Percentiles rank a stretch among this genome's conserved stretches.
These are phyloP conservation scores for Polyporus tsugae DNA, from an alignment of 1,284 basidiomycete genomes.

Conservation along the genomic window DNA sequence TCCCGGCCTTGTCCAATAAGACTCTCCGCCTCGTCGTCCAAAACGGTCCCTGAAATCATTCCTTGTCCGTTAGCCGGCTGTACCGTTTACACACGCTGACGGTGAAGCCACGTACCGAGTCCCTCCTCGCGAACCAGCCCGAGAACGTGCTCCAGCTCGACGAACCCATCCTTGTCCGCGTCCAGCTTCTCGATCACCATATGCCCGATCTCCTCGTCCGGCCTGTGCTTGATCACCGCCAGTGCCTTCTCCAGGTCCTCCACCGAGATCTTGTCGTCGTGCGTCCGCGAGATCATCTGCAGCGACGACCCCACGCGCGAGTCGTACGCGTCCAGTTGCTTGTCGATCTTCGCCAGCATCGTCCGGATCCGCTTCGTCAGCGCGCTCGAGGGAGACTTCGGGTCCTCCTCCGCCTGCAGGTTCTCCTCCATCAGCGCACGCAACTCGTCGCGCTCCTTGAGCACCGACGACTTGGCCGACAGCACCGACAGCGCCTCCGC, in stretches of 20 bases:
- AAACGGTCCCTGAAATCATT: slow-evolving; percentile 61
- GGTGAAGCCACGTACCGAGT: slow-evolving; percentile 57
- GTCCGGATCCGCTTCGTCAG: slow-evolving; percentile 94
- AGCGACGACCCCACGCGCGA: slow-evolving; percentile 89
- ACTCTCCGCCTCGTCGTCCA: slow-evolving; percentile 78
- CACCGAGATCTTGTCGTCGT: slow-evolving; percentile 92
- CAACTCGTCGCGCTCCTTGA: slow-evolving; percentile 95
- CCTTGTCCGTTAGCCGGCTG: slow-evolving; percentile 1
- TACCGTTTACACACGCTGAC: background rate
- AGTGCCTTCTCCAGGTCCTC: slow-evolving; percentile 92
- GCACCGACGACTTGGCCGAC: slow-evolving; percentile 95
- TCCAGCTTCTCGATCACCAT: slow-evolving; percentile 94
- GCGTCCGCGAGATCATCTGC: slow-evolving; percentile 94
- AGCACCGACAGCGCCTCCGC: slow-evolving; percentile 92
- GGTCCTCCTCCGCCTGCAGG: slow-evolving; percentile 87
- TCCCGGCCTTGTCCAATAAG: slow-evolving; percentile 80
- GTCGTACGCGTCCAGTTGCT: slow-evolving; percentile 94
- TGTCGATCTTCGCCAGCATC: slow-evolving; percentile 97
- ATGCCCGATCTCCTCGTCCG: slow-evolving; percentile 91
- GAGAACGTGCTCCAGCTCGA: slow-evolving; percentile 86
- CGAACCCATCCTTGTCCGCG: slow-evolving; percentile 95
- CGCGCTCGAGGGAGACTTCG: slow-evolving; percentile 80
- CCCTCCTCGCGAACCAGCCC: slow-evolving; percentile 84
- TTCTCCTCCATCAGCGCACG: slow-evolving; percentile 93
- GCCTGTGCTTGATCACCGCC: slow-evolving; percentile 93